phyloP scores from a whole-genome alignment of 306 rosid genomes.

The Gillenia trifoliata region DNA sequence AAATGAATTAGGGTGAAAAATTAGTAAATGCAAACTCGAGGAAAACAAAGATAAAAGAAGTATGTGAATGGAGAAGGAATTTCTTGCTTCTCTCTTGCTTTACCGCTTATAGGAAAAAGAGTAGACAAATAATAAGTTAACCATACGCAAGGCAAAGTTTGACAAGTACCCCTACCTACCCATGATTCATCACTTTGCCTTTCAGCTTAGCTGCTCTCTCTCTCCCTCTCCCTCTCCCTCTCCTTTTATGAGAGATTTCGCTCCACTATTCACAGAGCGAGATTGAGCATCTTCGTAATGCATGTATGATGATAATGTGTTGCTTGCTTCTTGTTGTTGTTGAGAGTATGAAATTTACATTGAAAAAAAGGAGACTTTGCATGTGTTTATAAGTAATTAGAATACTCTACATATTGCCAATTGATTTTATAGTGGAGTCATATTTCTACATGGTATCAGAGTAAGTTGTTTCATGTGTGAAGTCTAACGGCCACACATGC shows the following conservation, averaged over 20 bases:
- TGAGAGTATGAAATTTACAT: too few relatives aligned
- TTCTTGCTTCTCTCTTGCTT: background rate
- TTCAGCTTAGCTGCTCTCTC: background rate
- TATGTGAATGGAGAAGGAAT: background rate
- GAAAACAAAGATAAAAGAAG: background rate
- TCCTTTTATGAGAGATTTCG: background rate
- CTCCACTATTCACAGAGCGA: background rate
- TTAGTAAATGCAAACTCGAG: background rate
- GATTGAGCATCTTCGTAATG: background rate
- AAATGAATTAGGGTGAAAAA: background rate
- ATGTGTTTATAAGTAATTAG: too few relatives aligned
- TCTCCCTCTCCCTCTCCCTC: background rate
- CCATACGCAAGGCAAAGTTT: background rate
- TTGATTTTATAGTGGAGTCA: too few relatives aligned
- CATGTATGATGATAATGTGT: background rate
- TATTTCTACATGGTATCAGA: too few relatives aligned
- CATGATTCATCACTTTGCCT: background rate
- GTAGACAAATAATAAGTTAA: background rate
- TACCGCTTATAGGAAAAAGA: background rate
- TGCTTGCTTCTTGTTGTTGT: too few relatives aligned
- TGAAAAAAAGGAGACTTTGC: too few relatives aligned
- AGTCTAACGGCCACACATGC: too few relatives aligned
- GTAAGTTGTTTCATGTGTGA: too few relatives aligned
- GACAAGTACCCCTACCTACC: constrained; percentile 1
- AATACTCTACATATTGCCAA: too few relatives aligned